These are phyloP conservation scores for Wickerhamiella parazyma DNA, from an alignment of 805 yeast genomes.

Conservation along the genomic window DNA sequence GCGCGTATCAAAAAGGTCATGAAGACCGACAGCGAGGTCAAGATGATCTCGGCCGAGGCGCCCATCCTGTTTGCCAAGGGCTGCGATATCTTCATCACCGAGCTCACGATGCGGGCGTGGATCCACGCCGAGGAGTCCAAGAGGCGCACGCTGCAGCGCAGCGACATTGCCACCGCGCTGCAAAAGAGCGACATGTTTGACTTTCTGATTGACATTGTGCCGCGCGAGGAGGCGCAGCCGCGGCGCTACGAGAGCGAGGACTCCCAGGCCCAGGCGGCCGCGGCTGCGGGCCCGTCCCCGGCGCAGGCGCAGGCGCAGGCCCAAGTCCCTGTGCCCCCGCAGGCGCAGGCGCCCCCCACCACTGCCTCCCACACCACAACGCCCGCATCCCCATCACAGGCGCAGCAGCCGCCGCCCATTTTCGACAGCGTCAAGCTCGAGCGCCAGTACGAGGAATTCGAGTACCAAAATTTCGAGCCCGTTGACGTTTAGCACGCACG, in stretches of 20 bases:
- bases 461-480: slow-evolving; percentile 7
- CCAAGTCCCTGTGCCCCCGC: too few relatives aligned
- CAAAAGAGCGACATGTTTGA: slow-evolving; percentile 96
- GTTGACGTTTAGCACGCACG: slow-evolving; percentile 2
- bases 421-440: slow-evolving; percentile 7
- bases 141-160: slow-evolving; percentile 82
- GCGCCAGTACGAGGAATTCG: slow-evolving; percentile 9
- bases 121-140: slow-evolving; percentile 95
- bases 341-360: neutral
- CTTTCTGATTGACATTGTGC: slow-evolving; percentile 89
- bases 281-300: too few relatives aligned
- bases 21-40: slow-evolving; percentile 95
- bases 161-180: slow-evolving; percentile 90
- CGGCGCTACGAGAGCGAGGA: slow-evolving; percentile 10
- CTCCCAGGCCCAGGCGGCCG: neutral
- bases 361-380: neutral
- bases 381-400: neutral
- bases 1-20: slow-evolving; percentile 95
- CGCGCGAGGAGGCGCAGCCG: slow-evolving; percentile 59
- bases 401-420: too few relatives aligned
- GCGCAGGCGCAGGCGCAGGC: neutral
- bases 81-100: slow-evolving; percentile 93
- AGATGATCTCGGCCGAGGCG: slow-evolving; percentile 97
- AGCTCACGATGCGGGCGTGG: slow-evolving; percentile 97
- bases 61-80: slow-evolving; percentile 96